Conservation (phyloP, 176 grass and related monocot species). For the Oryza nivara region DNA sequence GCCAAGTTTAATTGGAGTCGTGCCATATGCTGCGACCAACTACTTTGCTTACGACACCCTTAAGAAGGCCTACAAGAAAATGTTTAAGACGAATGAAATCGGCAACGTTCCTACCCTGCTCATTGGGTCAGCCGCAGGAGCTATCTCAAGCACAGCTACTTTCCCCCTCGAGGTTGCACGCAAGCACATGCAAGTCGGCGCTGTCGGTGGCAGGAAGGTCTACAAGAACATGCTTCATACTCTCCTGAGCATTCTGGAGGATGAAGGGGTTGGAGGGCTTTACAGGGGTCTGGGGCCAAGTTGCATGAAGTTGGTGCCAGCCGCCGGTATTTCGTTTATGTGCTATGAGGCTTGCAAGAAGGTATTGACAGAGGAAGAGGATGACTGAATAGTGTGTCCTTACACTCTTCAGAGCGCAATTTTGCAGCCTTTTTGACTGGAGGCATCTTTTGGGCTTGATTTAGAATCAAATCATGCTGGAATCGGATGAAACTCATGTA, state of each 20-base stretch:
- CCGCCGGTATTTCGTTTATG: slow-evolving; percentile 96
- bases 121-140: slow-evolving; percentile 74
- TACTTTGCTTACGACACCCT: slow-evolving; percentile 86
- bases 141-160: slow-evolving; percentile 81
- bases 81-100: slow-evolving; percentile 66
- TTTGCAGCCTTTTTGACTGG: slow-evolving; percentile 11
- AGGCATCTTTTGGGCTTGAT: not conserved
- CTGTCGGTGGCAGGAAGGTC: slow-evolving; percentile 64
- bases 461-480: not conserved
- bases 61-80: slow-evolving; percentile 75
- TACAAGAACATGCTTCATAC: slow-evolving; percentile 97
- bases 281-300: slow-evolving; percentile 83
- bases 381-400: slow-evolving; percentile 18
- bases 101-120: slow-evolving; percentile 65
- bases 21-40: slow-evolving; percentile 90
- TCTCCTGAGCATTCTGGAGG: slow-evolving; percentile 75
- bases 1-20: slow-evolving; percentile 84
- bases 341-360: slow-evolving; percentile 96
- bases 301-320: slow-evolving; percentile 82
- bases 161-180: slow-evolving; percentile 90
- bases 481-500: slow-evolving; percentile 6
- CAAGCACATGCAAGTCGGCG: slow-evolving; percentile 92
- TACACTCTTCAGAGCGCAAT: slow-evolving; percentile 10
- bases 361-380: slow-evolving; percentile 71
- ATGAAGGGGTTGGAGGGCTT: slow-evolving; percentile 82